Base-by-base conservation (phyloP, 2,329 filamentous ascomycete genomes). In the Alternaria dauci region DNA sequence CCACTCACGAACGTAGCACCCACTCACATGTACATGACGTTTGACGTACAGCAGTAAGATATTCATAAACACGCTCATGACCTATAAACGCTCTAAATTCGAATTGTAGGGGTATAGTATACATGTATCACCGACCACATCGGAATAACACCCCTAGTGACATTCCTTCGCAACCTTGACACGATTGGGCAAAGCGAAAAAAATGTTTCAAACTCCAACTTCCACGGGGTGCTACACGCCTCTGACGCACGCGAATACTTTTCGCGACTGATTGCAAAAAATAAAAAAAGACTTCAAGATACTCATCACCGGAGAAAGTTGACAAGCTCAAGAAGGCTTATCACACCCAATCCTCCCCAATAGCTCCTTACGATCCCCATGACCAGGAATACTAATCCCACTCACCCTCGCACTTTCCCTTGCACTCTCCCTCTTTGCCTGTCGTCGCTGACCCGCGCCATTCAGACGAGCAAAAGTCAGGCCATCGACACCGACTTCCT, bases 271-370 rank as follows among this genome's bases (percentile, higher is more conserved):
- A 38, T 38, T 23, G 20, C 8, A 4, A 47, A 12, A 18, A 23
- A 23, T 23, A 23, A 23, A 23, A 23, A 23, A 23, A 23, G 20
- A 23, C 20, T 4, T 30, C 28, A 30, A 30, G 28, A 5, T 11
- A 1, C 28, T 2, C 32, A 36, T 36, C 32, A 8, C 12, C 12
- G 9, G 8, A 30, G n/a, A 9, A 18, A 39, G 23, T 16, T 23
- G 9, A 25, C 18, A 11, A 44, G 32, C 32, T 25, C 34, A 60
- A 7, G 46, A 52, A 42, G 79, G 90, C 83, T 93, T 93, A 78
- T 93, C 91, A 77, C 92, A 95, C 50, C 92, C 92, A 72, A 95
- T 95, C 54, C 92, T 85, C 44, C 91, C 91, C 54, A 95, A 83
- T 67, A 95, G 82, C 76, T 94, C 92, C 82, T 94, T 95, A 69